Evolutionary conservation across 176 grass and related monocot species (phyloP).

Genomic region (Eleusine indica): DNA sequence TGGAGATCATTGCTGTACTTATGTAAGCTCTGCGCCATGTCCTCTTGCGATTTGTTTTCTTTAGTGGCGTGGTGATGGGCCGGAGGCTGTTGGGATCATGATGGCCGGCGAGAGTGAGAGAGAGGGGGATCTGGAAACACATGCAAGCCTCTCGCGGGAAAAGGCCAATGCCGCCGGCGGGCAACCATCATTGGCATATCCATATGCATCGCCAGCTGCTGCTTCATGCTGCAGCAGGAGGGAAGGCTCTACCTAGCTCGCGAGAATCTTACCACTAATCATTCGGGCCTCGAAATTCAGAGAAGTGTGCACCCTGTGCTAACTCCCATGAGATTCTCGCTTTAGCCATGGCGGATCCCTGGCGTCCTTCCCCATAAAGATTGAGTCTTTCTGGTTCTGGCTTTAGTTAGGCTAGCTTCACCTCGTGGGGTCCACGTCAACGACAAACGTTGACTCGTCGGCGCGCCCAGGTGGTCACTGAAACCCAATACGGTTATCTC

Average conservation of each 20-base stretch:
- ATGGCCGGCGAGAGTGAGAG: conserved; percentile 29
- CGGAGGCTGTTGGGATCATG: conserved; percentile 35
- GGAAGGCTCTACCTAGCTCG: not conserved
- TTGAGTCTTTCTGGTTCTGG: conserved; percentile 32
- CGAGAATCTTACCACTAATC: conserved; percentile 38
- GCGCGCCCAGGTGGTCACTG: not conserved
- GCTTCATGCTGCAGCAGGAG: not conserved
- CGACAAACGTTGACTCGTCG: not conserved
- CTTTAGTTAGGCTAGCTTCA: conserved; percentile 1
- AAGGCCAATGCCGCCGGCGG: conserved; percentile 24
- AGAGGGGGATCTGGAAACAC: conserved; percentile 51
- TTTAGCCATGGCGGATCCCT: conserved; percentile 41
- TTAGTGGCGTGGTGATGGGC: conserved; percentile 33
- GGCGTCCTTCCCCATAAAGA: conserved; percentile 48
- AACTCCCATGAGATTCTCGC: conserved; percentile 42
- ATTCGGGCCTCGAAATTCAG: conserved; percentile 37
- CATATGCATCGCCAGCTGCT: conserved; percentile 2
- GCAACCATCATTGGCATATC: conserved; percentile 52
- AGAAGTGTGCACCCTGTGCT: conserved; percentile 8
- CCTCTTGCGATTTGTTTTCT: conserved; percentile 30
- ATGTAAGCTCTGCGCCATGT: not conserved
- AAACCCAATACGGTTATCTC: not conserved
- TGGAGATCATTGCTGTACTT: not conserved
- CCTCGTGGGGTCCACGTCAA: conserved; percentile 1
- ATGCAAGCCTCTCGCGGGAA: conserved; percentile 47